A percentile compares a stretch with the other conserved stretches of the same genome.
Evolutionary conservation across 257 asterid genomes (phyloP).

Genomic region (Dorcoceras hygrometricum): DNA sequence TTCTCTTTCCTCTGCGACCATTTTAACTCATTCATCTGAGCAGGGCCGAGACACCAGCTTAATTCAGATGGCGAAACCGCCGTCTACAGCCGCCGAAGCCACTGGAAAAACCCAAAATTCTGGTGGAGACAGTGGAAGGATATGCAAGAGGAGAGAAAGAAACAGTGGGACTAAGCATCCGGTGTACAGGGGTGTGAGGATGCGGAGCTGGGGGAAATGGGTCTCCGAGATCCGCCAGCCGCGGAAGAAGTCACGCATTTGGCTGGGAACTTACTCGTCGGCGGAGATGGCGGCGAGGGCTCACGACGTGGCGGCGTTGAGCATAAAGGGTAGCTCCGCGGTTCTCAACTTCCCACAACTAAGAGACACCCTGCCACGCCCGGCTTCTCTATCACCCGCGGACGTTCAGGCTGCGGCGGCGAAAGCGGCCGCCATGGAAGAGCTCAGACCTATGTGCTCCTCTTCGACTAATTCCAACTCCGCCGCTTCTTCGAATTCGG

Average conservation of each 20-base stretch:
- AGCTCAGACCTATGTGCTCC: constrained; percentile 19
- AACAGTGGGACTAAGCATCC: constrained; percentile 46
- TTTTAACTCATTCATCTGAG: neutral
- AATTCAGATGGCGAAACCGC: neutral
- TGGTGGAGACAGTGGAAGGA: neutral
- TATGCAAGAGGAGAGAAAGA: constrained; percentile 8
- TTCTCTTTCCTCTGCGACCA: neutral
- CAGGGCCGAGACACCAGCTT: neutral
- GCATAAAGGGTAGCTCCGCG: constrained; percentile 50
- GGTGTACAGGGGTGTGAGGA: constrained; percentile 63
- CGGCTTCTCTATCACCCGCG: constrained; percentile 45
- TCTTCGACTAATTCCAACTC: neutral
- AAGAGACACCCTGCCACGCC: constrained; percentile 52
- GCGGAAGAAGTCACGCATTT: constrained; percentile 60
- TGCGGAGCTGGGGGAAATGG: constrained; percentile 84
- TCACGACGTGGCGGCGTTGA: constrained; percentile 68
- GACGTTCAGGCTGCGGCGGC: constrained; percentile 75
- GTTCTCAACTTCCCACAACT: constrained; percentile 60
- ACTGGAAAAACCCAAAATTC: neutral
- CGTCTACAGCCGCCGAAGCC: neutral
- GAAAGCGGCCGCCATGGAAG: constrained; percentile 73
- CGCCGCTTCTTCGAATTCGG: too few species aligned
- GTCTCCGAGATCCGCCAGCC: constrained; percentile 80
- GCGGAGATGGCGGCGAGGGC: constrained; percentile 83
- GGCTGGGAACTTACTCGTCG: constrained; percentile 69